Base-by-base conservation (phyloP, 2,329 filamentous ascomycete species). In the Cryphonectria carpinicola region DNA sequence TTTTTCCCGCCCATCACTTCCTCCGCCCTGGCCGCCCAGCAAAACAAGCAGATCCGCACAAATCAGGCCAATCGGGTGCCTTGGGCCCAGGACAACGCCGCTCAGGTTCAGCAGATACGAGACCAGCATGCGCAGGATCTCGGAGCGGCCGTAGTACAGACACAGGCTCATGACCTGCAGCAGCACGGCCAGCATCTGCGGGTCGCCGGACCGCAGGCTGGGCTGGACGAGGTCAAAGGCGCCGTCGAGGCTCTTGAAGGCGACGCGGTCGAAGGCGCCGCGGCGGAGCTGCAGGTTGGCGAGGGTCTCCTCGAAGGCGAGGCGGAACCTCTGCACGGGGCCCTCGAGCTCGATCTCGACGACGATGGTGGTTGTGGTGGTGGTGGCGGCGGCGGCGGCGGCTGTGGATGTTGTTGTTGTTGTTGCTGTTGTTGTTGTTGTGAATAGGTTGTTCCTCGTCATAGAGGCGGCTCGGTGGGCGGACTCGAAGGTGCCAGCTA, bases 251-350 rank as follows among this genome's bases (percentile, higher is more conserved):
- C 61, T 46, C 62, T 64, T 58, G 68, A 69, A 69, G 13, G 68
- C 68, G 5, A 69, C 68, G 37, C 32, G 54, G 62, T 69, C 68
- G 32, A 69, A 63, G 28, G 62, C 62, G 5, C 32, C 19, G 13
- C 56, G 37, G 28, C 25, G 25, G 13, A 69, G 68, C 28, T 56
- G 58, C 62, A 69, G 52, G 68, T 69, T 69, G 62, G 68, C 68
- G 22, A 69, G 68, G 13, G 68, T 66, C 63, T 69, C 68, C 54
- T 69, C 68, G 19, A 69, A 69, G 11, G 68, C 68, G 39, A 69
- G 58, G 28, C 35, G 68, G 32, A 62, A 69, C 8, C 68, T 63
- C 19, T 69, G 62, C 28, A 69, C 62, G 46, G 68, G 68, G 25
- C 68, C 68, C 52, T 69, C 68, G 52, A 60, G 68, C 68, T 49